phyloP scores from a whole-genome alignment of 208 protist genomes.

The Strigomonas culicis region DNA sequence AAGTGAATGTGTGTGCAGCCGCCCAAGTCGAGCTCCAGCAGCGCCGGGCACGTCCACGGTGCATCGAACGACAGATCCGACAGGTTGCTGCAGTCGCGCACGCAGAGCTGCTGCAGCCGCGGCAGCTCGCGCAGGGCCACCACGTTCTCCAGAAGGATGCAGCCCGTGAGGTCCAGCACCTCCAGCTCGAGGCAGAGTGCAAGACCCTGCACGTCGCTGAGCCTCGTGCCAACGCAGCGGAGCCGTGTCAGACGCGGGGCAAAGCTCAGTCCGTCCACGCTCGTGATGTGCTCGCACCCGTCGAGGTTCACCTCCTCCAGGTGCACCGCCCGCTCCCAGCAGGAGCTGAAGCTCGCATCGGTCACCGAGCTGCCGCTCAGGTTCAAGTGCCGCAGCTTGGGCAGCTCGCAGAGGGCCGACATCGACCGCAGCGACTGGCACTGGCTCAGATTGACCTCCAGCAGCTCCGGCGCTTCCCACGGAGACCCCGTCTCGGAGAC shows the following conservation, averaged over 20 bases:
- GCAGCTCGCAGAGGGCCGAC: constrained; percentile 7
- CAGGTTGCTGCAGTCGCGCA: constrained; percentile 11
- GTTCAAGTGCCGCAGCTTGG: constrained; percentile 20
- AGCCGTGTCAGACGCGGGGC: constrained; percentile 19
- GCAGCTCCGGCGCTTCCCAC: not conserved
- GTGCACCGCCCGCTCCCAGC: not conserved
- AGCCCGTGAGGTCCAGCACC: constrained; percentile 20
- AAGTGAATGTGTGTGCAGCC: constrained; percentile 17
- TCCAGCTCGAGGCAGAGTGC: constrained; percentile 7
- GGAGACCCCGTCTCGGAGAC: not conserved
- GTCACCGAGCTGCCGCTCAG: constrained; percentile 17
- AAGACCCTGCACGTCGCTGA: constrained; percentile 15
- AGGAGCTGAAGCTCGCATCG: constrained; percentile 10
- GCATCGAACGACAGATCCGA: constrained; percentile 15
- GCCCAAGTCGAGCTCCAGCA: constrained; percentile 23
- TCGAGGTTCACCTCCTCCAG: constrained; percentile 16
- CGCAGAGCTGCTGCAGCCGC: constrained; percentile 22
- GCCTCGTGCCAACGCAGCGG: constrained; percentile 14
- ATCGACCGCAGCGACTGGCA: not conserved
- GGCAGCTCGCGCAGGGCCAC: constrained; percentile 12
- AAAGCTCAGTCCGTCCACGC: constrained; percentile 13
- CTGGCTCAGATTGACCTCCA: not conserved
- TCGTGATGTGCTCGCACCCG: constrained; percentile 27
- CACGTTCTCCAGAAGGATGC: constrained; percentile 10
- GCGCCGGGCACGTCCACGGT: constrained; percentile 23